Conservation (phyloP, 495 filamentous ascomycete genomes). For the Aspergillus nanangensis region DNA sequence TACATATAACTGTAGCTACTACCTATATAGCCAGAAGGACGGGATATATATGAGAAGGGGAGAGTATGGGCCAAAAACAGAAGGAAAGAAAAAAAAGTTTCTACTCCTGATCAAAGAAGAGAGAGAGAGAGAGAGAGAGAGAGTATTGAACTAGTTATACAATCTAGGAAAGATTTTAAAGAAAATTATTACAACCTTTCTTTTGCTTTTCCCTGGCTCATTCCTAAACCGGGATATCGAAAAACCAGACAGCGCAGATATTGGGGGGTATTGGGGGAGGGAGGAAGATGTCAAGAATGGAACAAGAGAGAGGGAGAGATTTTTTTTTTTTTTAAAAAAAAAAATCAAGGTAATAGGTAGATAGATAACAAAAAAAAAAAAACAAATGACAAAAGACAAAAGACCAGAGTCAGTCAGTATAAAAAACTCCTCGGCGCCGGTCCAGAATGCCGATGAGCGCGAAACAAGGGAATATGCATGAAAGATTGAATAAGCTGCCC, state of each 20-base stretch:
- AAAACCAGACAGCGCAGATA: conserved; percentile 6
- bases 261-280: conserved; percentile 9
- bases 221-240: conserved; percentile 3
- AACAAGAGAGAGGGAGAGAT: background rate
- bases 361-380: conserved; percentile 7
- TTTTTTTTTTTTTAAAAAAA: background rate
- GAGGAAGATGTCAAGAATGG: conserved; percentile 2
- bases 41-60: too few species aligned
- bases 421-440: too few species aligned
- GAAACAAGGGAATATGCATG: conserved; percentile 2
- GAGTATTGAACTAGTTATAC: too few species aligned
- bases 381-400: conserved; percentile 2
- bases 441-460: too few species aligned
- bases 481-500: background rate
- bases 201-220: conserved; percentile 1
- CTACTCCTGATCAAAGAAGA: too few species aligned
- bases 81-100: too few species aligned
- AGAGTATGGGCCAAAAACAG: too few species aligned
- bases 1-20: too few species aligned
- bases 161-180: too few species aligned
- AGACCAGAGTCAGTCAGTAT: too few species aligned
- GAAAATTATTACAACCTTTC: background rate
- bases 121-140: too few species aligned
- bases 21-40: too few species aligned
- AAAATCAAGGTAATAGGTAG: conserved; percentile 3